Evolutionary conservation across 139 green algal genomes (phyloP).

Genomic region (Dunaliella primolecta): DNA sequence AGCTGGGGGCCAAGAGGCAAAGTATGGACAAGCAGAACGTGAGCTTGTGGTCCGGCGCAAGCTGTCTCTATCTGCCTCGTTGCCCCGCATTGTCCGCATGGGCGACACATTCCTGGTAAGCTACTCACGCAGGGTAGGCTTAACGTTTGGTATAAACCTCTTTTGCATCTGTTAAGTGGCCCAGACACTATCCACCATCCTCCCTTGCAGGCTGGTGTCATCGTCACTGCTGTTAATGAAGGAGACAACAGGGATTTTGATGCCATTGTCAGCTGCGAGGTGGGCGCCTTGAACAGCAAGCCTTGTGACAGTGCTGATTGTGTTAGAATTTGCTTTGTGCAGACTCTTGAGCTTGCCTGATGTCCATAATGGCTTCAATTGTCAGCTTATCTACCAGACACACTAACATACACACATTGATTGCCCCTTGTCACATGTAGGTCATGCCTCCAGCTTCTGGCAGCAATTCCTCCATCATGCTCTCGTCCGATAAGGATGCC

Average conservation of each 20-base stretch:
- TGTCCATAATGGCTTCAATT: no score
- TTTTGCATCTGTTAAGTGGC: not conserved
- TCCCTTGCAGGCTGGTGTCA: conserved; percentile 10
- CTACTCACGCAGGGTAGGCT: conserved; percentile 49
- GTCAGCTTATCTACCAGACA: no score
- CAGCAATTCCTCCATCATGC: no score
- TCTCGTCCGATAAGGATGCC: no score
- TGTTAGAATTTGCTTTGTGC: no score
- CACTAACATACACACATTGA: no score
- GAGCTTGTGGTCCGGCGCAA: conserved; percentile 44
- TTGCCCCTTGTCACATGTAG: no score
- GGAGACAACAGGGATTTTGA: not conserved
- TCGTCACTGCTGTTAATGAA: not conserved
- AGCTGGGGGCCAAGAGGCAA: not conserved
- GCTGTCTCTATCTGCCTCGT: conserved; percentile 53
- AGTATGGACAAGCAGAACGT: conserved; percentile 33
- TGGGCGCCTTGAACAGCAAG: no score
- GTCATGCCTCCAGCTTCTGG: no score
- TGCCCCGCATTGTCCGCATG: conserved; percentile 57
- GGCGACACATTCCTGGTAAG: conserved; percentile 56
- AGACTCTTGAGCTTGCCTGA: no score
- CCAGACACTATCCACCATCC: not conserved
- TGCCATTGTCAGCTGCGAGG: no score
- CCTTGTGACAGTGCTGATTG: no score
- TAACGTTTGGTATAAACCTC: not conserved